These are phyloP conservation scores for Boeremia lycopersici DNA, from an alignment of 2,329 filamentous ascomycete genomes.

Conservation along the genomic window DNA sequence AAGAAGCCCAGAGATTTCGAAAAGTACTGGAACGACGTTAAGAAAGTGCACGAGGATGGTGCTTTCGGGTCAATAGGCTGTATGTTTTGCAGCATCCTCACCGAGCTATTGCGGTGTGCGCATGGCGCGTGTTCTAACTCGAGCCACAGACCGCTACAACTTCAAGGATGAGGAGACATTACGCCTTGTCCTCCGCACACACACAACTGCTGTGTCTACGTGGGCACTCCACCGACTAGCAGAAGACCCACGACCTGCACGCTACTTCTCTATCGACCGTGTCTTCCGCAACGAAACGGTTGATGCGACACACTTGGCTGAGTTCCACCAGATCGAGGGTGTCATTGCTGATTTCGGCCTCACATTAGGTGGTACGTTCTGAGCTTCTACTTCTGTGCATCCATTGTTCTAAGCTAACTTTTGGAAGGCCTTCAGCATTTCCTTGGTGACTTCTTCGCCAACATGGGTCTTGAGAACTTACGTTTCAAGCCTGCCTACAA, in stretches of 20 bases:
- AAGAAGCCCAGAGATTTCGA: slow-evolving; percentile 69
- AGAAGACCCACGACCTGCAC: slow-evolving; percentile 79
- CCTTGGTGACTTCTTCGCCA: slow-evolving; percentile 93
- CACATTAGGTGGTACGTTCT: slow-evolving; percentile 73
- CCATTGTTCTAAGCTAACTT: slow-evolving; percentile 3
- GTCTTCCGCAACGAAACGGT: slow-evolving; percentile 98
- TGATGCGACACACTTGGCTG: slow-evolving; percentile 93
- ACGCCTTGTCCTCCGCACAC: slow-evolving; percentile 88
- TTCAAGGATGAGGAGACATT: slow-evolving; percentile 88
- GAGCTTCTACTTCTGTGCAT: not conserved
- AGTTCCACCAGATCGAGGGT: slow-evolving; percentile 98
- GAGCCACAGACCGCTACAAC: slow-evolving; percentile 73
- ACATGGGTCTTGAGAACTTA: slow-evolving; percentile 88
- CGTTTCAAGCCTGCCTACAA: slow-evolving; percentile 98
- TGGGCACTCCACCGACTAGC: slow-evolving; percentile 91
- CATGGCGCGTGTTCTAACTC: not conserved
- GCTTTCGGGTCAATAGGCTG: slow-evolving; percentile 93
- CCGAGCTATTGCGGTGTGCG: too few relatives aligned
- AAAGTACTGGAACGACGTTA: slow-evolving; percentile 86
- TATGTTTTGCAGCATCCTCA: slow-evolving; percentile 6
- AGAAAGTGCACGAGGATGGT: slow-evolving; percentile 84
- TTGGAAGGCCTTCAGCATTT: slow-evolving; percentile 74
- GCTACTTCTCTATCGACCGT: slow-evolving; percentile 97
- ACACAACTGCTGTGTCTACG: slow-evolving; percentile 91
- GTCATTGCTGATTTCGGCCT: slow-evolving; percentile 97